Percentiles rank a stretch among this genome's conserved stretches.
phyloP scores from a whole-genome alignment of 345 rosid species.

The Linum lewisii region DNA sequence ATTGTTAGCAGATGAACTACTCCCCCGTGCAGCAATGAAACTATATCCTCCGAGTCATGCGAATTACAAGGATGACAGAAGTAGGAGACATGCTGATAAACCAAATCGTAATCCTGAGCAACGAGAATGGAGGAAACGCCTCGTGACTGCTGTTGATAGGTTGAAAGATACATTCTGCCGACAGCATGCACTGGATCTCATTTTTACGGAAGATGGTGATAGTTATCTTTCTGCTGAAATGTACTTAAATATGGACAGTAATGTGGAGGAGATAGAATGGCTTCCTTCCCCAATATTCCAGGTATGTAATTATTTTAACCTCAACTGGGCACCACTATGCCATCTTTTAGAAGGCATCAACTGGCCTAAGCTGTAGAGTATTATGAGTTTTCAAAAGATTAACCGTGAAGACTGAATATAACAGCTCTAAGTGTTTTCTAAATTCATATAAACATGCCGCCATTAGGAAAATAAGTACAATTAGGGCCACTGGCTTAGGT shows the following conservation, averaged over 20 bases:
- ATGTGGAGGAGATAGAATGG: constrained; percentile 64
- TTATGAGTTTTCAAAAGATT: no score
- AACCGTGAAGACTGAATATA: neutral
- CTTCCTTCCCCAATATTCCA: constrained; percentile 89
- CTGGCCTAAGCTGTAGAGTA: no score
- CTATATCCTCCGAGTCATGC: constrained; percentile 56
- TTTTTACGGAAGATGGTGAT: constrained; percentile 95
- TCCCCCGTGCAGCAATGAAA: constrained; percentile 98
- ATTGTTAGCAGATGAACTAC: constrained; percentile 85
- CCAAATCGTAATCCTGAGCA: constrained; percentile 97
- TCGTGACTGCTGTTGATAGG: constrained; percentile 72
- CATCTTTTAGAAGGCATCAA: no score
- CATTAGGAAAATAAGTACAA: neutral
- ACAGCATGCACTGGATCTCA: constrained; percentile 92
- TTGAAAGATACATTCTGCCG: constrained; percentile 88
- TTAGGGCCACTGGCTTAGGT: no score
- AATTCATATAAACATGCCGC: neutral
- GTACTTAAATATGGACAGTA: constrained; percentile 73
- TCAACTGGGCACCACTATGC: no score
- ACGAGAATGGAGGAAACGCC: constrained; percentile 97
- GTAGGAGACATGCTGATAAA: constrained; percentile 67
- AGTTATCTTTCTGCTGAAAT: constrained; percentile 84
- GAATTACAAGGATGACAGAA: constrained; percentile 53
- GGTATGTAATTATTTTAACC: constrained; percentile 29
- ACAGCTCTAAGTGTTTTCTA: neutral